These are phyloP conservation scores for Zarea fungicola DNA, from an alignment of 2,329 filamentous ascomycete genomes.

Conservation along the genomic window DNA sequence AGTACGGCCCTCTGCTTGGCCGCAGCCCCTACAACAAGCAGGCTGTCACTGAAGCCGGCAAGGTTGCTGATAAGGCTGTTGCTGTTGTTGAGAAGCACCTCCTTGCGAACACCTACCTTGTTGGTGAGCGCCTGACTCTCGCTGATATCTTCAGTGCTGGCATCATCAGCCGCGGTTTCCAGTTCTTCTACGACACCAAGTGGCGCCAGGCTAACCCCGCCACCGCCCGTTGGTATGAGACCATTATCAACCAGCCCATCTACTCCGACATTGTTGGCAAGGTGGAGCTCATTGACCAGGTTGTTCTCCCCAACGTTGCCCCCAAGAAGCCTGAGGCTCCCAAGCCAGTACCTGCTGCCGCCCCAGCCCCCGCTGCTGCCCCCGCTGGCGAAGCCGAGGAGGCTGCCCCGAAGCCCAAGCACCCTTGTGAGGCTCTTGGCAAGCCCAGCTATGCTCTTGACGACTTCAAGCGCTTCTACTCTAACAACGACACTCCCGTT, in stretches of 20 bases:
- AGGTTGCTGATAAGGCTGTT: slow-evolving; percentile 63
- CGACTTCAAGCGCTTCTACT: slow-evolving; percentile 99
- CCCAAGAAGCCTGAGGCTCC: slow-evolving; percentile 75
- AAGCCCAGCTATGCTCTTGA: slow-evolving; percentile 79
- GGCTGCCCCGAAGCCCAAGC: slow-evolving; percentile 79
- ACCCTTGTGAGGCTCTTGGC: slow-evolving; percentile 82
- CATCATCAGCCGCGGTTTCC: slow-evolving; percentile 81
- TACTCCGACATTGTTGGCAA: slow-evolving; percentile 75
- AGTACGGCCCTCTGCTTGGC: slow-evolving; percentile 84
- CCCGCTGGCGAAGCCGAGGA: slow-evolving; percentile 35
- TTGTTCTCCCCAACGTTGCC: slow-evolving; percentile 63
- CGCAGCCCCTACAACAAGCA: slow-evolving; percentile 95
- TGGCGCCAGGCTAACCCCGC: slow-evolving; percentile 82
- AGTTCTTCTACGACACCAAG: slow-evolving; percentile 89
- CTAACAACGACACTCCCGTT: slow-evolving; percentile 81
- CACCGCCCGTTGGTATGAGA: slow-evolving; percentile 90
- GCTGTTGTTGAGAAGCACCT: slow-evolving; percentile 81
- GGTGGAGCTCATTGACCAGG: slow-evolving; percentile 75
- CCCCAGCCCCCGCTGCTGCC: slow-evolving; percentile 37
- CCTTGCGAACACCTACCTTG: slow-evolving; percentile 89
- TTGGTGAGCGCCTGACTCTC: slow-evolving; percentile 94
- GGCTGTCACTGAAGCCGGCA: slow-evolving; percentile 74
- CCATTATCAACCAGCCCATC: slow-evolving; percentile 86
- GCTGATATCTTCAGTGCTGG: slow-evolving; percentile 83
- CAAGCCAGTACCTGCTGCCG: slow-evolving; percentile 47